phyloP scores from a whole-genome alignment of 2,329 filamentous ascomycete genomes.

The Ilyonectria sp. region DNA sequence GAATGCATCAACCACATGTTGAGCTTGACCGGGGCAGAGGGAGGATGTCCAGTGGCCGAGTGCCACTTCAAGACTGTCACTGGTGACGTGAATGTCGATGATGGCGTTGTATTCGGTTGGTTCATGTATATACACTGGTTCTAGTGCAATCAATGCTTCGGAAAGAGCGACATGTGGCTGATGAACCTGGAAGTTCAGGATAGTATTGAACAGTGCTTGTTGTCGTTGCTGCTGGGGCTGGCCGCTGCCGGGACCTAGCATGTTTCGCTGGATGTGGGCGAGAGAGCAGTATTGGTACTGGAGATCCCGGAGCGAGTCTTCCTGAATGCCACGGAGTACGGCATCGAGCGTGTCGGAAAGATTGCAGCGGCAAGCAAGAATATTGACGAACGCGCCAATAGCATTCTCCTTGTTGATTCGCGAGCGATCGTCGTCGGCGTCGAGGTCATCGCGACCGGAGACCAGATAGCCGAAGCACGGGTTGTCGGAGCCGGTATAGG shows the following conservation, averaged over 20 bases:
- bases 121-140: no score
- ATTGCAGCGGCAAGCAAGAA: conserved; percentile 31
- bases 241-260: no score
- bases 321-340: conserved; percentile 1
- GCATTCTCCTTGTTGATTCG: neutral
- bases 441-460: neutral
- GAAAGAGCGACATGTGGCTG: no score
- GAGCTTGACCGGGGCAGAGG: no score
- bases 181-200: conserved; percentile 28
- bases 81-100: no score
- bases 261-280: conserved; percentile 29
- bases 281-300: conserved; percentile 30
- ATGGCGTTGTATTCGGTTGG: no score
- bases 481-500: neutral
- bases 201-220: conserved; percentile 36
- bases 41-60: no score
- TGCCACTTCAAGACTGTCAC: no score
- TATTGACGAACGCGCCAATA: conserved; percentile 32
- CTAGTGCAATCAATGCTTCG: no score
- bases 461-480: conserved; percentile 2
- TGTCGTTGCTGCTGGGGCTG: no score
- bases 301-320: conserved; percentile 23
- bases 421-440: neutral
- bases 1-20: no score
- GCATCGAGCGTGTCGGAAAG: neutral